Conservation (phyloP, 139 green algal genomes). For the Raphidocelis subcapitata region DNA sequence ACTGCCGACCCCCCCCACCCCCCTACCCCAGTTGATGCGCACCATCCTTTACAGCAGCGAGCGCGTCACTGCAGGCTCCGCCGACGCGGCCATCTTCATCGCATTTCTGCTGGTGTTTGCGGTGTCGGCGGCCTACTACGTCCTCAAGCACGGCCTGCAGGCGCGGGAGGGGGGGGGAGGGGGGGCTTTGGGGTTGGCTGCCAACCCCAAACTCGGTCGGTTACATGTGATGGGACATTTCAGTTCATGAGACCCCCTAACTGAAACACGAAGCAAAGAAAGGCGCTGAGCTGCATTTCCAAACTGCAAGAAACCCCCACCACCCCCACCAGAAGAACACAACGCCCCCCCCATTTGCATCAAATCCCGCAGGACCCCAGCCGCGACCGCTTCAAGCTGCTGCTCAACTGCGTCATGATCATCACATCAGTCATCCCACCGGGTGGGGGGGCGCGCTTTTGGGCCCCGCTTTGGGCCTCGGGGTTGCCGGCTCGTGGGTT, state of each 20-base stretch:
- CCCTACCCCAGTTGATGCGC: conserved; percentile 95
- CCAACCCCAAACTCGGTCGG: no score
- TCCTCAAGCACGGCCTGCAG: conserved; percentile 79
- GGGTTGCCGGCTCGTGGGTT: no score
- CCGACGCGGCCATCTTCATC: conserved; percentile 96
- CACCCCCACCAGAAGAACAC: no score
- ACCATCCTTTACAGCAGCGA: conserved; percentile 97
- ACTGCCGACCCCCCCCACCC: no score
- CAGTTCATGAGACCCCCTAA: no score
- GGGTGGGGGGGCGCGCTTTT: conserved; percentile 22
- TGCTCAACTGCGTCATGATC: conserved; percentile 98
- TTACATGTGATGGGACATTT: no score
- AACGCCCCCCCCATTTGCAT: no score
- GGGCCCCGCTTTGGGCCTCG: no score
- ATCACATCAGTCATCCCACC: conserved; percentile 94
- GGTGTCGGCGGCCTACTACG: conserved; percentile 83
- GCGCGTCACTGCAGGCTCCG: conserved; percentile 91
- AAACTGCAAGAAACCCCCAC: no score
- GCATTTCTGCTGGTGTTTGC: conserved; percentile 97
- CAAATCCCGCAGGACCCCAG: conserved; percentile 77
- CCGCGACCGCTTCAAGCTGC: conserved; percentile 93
- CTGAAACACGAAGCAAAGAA: no score
- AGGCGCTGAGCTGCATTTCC: no score
- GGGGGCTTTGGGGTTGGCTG: background rate
- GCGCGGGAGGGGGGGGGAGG: conserved; percentile 19